A percentile compares a stretch with the other conserved stretches of the same genome.
Conservation (phyloP, 2,329 filamentous ascomycete genomes). For the Clarireedia sp. region DNA sequence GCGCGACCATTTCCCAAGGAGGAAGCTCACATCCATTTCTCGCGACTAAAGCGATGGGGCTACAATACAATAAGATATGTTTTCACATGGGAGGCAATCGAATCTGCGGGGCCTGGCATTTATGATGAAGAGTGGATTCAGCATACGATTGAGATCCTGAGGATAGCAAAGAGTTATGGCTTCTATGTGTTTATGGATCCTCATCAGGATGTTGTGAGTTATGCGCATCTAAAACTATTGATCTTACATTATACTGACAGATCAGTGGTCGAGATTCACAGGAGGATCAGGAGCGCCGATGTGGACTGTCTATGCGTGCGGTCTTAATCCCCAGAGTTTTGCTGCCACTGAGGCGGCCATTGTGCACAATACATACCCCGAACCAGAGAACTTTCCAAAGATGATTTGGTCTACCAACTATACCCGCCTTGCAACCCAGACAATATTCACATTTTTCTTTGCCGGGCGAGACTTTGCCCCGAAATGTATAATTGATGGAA, state of each 20-base stretch:
- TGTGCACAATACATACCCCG: conserved; percentile 87
- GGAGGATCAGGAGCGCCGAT: conserved; percentile 93
- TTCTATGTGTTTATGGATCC: conserved; percentile 99
- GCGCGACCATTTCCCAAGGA: conserved; percentile 74
- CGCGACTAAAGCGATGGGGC: conserved; percentile 75
- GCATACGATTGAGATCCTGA: conserved; percentile 78
- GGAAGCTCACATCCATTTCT: conserved; percentile 80
- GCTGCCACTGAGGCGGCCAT: conserved; percentile 81
- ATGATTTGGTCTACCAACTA: conserved; percentile 99
- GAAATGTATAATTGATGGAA: conserved; percentile 87
- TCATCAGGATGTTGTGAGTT: conserved; percentile 86
- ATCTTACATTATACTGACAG: conserved; percentile 13
- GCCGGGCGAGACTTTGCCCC: conserved; percentile 86
- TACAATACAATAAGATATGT: conserved; percentile 96
- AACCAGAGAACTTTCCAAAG: conserved; percentile 82
- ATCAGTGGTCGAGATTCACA: conserved; percentile 79
- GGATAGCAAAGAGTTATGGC: conserved; percentile 78
- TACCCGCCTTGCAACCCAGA: conserved; percentile 73
- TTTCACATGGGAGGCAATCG: conserved; percentile 99
- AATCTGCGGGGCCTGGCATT: conserved; percentile 78
- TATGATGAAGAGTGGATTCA: conserved; percentile 94
- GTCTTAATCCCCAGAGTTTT: conserved; percentile 80
- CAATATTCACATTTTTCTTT: conserved; percentile 93
- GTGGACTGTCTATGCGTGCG: conserved; percentile 95
- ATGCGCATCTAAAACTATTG: background rate